Conservation (phyloP, 1,139 yeast genomes). For the Waltiozyma sp. region DNA sequence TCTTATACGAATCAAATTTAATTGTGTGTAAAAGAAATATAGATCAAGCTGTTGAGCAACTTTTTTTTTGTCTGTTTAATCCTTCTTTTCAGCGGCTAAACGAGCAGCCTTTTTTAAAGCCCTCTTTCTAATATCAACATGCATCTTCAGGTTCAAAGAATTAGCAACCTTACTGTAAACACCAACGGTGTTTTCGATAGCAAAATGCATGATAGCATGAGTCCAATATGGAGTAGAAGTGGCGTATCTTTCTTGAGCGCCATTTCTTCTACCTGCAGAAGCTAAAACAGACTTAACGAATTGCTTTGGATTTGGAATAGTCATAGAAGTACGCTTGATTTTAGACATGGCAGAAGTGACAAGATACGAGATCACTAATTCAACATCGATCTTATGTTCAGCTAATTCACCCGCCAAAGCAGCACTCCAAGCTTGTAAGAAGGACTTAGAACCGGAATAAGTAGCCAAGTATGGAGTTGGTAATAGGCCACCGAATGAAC, state of each 20-base stretch:
- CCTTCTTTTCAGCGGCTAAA: conserved; percentile 15
- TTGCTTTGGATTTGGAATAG: conserved; percentile 72
- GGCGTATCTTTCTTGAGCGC: conserved; percentile 85
- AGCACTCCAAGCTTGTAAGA: conserved; percentile 84
- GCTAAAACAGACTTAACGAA: conserved; percentile 66
- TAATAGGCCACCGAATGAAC: conserved; percentile 88
- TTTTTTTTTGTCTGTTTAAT: too few species aligned
- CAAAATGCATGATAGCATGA: conserved; percentile 89
- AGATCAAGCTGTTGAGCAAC: too few species aligned
- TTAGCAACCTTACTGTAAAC: conserved; percentile 67
- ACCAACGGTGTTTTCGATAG: conserved; percentile 69
- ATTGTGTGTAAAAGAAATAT: too few species aligned
- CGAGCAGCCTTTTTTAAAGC: conserved; percentile 75
- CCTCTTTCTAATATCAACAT: conserved; percentile 64
- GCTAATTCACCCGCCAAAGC: conserved; percentile 84
- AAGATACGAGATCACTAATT: conserved; percentile 76
- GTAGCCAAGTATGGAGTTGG: conserved; percentile 92
- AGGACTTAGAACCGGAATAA: conserved; percentile 93
- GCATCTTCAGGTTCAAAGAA: conserved; percentile 61
- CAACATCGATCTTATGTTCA: conserved; percentile 66
- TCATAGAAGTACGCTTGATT: conserved; percentile 59
- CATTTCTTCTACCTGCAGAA: conserved; percentile 72
- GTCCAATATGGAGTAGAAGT: conserved; percentile 89
- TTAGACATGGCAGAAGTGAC: conserved; percentile 96
- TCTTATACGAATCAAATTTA: too few species aligned